These are phyloP conservation scores for Calamus simplicifolius DNA, from an alignment of 176 grass and related monocot genomes.

Conservation along the genomic window DNA sequence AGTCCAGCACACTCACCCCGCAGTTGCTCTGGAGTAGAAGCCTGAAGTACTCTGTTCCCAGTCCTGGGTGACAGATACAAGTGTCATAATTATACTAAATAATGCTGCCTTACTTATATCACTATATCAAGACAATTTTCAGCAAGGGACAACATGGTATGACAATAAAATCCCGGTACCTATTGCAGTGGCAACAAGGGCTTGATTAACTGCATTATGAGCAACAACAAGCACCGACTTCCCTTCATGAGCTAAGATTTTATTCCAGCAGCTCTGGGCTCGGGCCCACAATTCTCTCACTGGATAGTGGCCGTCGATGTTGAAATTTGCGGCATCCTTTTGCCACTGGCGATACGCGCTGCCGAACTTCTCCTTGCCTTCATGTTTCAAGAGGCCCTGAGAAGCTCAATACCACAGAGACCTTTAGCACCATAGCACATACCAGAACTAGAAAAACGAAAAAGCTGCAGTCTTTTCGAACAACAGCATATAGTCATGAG, in stretches of 20 bases:
- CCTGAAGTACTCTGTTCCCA: constrained; percentile 66
- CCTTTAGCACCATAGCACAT: not conserved
- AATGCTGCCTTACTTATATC: not conserved
- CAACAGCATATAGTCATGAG: too few species aligned
- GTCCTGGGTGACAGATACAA: constrained; percentile 36
- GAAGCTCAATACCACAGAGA: not conserved
- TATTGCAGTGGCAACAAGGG: constrained; percentile 68
- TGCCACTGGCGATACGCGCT: constrained; percentile 55
- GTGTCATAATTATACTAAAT: not conserved
- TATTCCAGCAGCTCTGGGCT: constrained; percentile 64
- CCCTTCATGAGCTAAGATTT: constrained; percentile 63
- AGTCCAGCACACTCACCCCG: constrained; percentile 75
- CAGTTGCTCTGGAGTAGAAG: constrained; percentile 92
- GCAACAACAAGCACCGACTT: constrained; percentile 89
- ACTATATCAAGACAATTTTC: too few species aligned
- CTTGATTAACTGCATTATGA: constrained; percentile 91
- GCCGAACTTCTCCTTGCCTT: constrained; percentile 77
- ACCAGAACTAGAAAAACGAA: not conserved
- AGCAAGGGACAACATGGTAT: too few species aligned
- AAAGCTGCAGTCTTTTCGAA: not conserved
- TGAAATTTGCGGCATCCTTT: constrained; percentile 62
- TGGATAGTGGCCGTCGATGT: constrained; percentile 78
- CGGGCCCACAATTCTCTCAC: constrained; percentile 71
- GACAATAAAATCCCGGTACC: constrained; percentile 19
- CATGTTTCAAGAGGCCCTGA: constrained; percentile 71